These are phyloP conservation scores for Suhomyces kilbournensis DNA, from an alignment of 805 yeast species.

Conservation along the genomic window DNA sequence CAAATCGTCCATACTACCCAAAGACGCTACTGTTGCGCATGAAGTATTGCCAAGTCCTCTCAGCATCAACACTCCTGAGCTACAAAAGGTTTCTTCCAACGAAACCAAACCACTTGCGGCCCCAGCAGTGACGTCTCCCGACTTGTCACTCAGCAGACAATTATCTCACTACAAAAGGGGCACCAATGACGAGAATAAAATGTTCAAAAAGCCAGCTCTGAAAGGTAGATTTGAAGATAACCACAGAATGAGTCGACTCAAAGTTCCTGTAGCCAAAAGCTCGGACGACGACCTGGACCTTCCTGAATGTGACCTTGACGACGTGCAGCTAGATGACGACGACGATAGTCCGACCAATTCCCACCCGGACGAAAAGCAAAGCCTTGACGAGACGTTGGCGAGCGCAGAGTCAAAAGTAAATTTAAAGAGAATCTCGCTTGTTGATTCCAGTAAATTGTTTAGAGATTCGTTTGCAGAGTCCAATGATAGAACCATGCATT, in stretches of 20 bases:
- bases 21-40: not conserved
- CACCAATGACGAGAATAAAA: not conserved
- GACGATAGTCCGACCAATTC: not conserved
- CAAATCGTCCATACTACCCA: not conserved
- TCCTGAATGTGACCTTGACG: slow-evolving; percentile 10
- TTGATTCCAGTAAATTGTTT: slow-evolving; percentile 3
- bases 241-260: not conserved
- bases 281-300: slow-evolving; percentile 5
- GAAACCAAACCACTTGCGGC: not conserved
- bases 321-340: slow-evolving; percentile 9
- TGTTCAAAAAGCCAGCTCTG: slow-evolving; percentile 3
- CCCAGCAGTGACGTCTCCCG: not conserved
- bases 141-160: not conserved
- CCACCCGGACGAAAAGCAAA: slow-evolving; percentile 5
- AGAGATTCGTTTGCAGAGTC: slow-evolving; percentile 6
- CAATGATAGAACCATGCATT: slow-evolving; percentile 1
- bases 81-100: not conserved
- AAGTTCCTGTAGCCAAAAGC: not conserved
- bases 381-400: slow-evolving; percentile 6
- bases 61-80: not conserved
- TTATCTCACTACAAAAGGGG: not conserved
- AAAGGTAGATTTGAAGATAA: not conserved
- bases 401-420: slow-evolving; percentile 3
- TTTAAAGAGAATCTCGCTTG: slow-evolving; percentile 5
- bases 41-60: not conserved